Conservation (phyloP, 1,284 basidiomycete genomes). For the Leccinum subatratum region DNA sequence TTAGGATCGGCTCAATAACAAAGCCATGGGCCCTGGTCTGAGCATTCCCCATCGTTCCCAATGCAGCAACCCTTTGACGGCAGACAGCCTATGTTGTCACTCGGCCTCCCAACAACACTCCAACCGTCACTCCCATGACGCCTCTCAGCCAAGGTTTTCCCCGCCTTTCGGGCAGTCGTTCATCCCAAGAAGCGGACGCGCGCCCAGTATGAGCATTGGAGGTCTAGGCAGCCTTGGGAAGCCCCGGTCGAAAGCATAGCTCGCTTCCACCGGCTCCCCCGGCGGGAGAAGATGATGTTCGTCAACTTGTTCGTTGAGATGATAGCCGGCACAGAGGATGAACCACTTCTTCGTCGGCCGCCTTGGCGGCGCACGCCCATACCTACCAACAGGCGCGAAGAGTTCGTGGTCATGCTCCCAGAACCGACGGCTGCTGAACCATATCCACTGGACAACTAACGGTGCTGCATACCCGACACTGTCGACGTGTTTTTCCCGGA, state of each 20-base stretch:
- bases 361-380: constrained; percentile 64
- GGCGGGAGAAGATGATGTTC: constrained; percentile 9
- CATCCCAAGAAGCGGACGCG: constrained; percentile 50
- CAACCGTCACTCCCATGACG: constrained; percentile 57
- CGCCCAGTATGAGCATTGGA: constrained; percentile 63
- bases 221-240: constrained; percentile 77
- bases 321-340: constrained; percentile 39
- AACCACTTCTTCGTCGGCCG: constrained; percentile 42
- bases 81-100: constrained; percentile 55
- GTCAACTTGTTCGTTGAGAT: constrained; percentile 73
- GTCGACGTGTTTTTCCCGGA: constrained; percentile 80
- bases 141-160: constrained; percentile 56
- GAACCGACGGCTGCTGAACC: constrained; percentile 49
- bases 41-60: constrained; percentile 42
- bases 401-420: constrained; percentile 38
- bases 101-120: constrained; percentile 56
- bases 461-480: constrained; percentile 51
- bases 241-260: constrained; percentile 68
- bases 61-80: constrained; percentile 45
- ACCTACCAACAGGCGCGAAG: constrained; percentile 38
- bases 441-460: constrained; percentile 61
- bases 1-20: too few species aligned
- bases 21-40: constrained; percentile 35
- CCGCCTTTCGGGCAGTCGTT: constrained; percentile 47
- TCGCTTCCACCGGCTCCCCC: constrained; percentile 45